These are phyloP conservation scores for Melanomma pulvis-pyrius DNA, from an alignment of 495 filamentous ascomycete genomes.

Conservation along the genomic window DNA sequence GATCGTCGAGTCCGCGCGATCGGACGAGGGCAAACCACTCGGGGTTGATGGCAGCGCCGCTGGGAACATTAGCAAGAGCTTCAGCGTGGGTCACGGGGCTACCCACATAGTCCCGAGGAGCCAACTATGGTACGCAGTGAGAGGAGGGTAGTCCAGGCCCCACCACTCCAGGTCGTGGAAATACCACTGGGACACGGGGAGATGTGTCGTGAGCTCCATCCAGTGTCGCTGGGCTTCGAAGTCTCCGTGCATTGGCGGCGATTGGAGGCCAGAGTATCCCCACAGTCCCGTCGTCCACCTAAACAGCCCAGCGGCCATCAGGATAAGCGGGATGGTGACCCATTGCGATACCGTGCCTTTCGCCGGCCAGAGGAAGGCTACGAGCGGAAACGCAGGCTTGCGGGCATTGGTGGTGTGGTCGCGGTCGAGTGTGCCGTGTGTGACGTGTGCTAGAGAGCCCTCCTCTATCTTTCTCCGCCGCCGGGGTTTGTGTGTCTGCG, in stretches of 20 bases:
- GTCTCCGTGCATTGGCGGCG: slow-evolving; percentile 91
- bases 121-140: slow-evolving; percentile 99
- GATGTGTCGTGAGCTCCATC: slow-evolving; percentile 93
- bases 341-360: slow-evolving; percentile 85
- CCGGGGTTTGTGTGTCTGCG: slow-evolving; percentile 58
- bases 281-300: slow-evolving; percentile 90
- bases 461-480: slow-evolving; percentile 59
- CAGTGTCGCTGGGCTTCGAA: slow-evolving; percentile 97
- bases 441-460: slow-evolving; percentile 52
- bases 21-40: slow-evolving; percentile 85
- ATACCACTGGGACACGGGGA: slow-evolving; percentile 94
- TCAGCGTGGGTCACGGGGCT: not conserved
- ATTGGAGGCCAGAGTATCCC: slow-evolving; percentile 86
- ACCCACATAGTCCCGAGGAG: slow-evolving; percentile 77
- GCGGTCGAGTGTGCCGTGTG: slow-evolving; percentile 54
- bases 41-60: slow-evolving; percentile 74
- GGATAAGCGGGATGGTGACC: slow-evolving; percentile 80
- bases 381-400: slow-evolving; percentile 77
- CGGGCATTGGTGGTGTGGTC: slow-evolving; percentile 49
- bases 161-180: slow-evolving; percentile 96
- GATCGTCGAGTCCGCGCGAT: slow-evolving; percentile 80
- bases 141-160: slow-evolving; percentile 95
- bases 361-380: slow-evolving; percentile 88
- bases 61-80: slow-evolving; percentile 41
- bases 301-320: slow-evolving; percentile 91